These are phyloP conservation scores for Volvox africanus DNA, from an alignment of 139 green algal genomes.

Conservation along the genomic window DNA sequence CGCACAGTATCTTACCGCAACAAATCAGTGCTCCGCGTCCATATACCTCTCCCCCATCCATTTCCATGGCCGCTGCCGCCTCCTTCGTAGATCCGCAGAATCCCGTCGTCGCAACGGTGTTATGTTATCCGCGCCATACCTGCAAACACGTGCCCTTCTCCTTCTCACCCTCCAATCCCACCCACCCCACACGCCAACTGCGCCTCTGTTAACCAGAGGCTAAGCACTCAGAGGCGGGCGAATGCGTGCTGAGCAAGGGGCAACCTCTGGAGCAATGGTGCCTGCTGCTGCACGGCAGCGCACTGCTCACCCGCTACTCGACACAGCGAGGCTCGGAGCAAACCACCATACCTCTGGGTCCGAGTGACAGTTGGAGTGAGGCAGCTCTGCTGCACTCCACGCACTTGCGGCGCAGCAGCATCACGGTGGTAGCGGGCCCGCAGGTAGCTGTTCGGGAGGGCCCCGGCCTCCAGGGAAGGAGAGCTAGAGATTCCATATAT, in stretches of 20 bases:
- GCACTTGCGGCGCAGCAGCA: background rate
- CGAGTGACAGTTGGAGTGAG: background rate
- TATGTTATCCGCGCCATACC: too few relatives aligned
- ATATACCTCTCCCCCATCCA: background rate
- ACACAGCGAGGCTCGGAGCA: background rate
- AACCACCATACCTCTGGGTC: background rate
- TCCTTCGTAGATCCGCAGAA: background rate
- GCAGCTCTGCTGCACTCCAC: conserved; percentile 29
- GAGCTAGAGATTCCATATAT: too few relatives aligned
- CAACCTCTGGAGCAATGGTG: conserved; percentile 37
- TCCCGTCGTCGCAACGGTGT: background rate
- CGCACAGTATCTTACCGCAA: too few relatives aligned
- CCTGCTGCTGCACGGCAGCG: conserved; percentile 3
- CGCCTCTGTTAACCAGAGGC: background rate
- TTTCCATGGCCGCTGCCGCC: background rate
- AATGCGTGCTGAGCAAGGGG: conserved; percentile 37
- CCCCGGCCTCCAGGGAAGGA: too few relatives aligned
- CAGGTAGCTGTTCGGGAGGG: background rate
- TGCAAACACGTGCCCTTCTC: background rate
- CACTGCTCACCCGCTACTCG: background rate
- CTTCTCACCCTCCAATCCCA: background rate
- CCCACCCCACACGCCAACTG: background rate
- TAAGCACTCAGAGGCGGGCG: conserved; percentile 35
- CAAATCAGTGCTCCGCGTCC: too few relatives aligned
- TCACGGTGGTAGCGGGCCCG: conserved; percentile 19